Evolutionary conservation across 2,329 filamentous ascomycete species (phyloP).

Genomic region (Xylaria multiplex): DNA sequence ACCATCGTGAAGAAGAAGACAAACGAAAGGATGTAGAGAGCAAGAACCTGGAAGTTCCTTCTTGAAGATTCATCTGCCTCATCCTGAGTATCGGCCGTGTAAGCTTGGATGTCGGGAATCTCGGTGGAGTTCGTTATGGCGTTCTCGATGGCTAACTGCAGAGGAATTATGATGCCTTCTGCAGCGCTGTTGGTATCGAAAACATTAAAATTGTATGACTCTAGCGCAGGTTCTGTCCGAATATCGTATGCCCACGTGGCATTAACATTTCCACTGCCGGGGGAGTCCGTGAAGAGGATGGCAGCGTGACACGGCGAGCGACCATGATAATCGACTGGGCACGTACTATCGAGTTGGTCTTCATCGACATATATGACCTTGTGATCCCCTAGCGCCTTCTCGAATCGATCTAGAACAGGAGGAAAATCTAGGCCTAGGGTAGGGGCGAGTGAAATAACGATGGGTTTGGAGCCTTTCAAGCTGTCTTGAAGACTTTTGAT

Average conservation of each 20-base stretch:
- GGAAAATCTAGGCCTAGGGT: constrained; percentile 42
- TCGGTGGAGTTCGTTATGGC: constrained; percentile 41
- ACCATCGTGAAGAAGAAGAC: constrained; percentile 76
- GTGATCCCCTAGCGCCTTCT: constrained; percentile 36
- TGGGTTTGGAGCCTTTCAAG: constrained; percentile 40
- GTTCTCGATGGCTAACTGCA: constrained; percentile 64
- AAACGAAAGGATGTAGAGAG: constrained; percentile 66
- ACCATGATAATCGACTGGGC: constrained; percentile 57
- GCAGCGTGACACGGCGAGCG: constrained; percentile 78
- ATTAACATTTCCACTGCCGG: constrained; percentile 59
- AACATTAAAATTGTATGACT: constrained; percentile 64
- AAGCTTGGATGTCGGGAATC: constrained; percentile 40
- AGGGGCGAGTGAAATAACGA: constrained; percentile 41
- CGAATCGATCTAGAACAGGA: constrained; percentile 41
- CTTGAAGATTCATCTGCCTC: constrained; percentile 66
- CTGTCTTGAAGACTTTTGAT: constrained; percentile 40
- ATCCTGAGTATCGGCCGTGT: constrained; percentile 51
- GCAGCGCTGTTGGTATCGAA: constrained; percentile 67
- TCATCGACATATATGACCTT: constrained; percentile 35
- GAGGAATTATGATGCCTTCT: constrained; percentile 72
- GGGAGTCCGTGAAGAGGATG: constrained; percentile 75
- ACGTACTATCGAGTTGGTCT: constrained; percentile 36
- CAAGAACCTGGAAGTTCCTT: constrained; percentile 68
- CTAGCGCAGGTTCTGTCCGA: constrained; percentile 69
- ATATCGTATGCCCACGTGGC: constrained; percentile 77